Base-by-base conservation (phyloP, 371 early-diverging fungal genomes). In the Circinella minor region DNA sequence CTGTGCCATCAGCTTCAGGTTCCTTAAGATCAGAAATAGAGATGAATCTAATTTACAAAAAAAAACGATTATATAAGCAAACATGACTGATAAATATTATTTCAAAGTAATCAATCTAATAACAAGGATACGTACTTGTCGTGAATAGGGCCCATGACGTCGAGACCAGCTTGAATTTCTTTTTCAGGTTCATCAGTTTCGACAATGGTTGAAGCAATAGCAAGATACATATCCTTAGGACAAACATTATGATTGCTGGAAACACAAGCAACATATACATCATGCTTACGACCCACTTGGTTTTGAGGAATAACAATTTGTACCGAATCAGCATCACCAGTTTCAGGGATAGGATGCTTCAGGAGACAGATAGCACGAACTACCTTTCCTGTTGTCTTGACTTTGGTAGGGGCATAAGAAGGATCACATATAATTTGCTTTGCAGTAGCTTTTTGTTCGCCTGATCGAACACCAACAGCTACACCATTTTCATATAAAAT, bases 231-330 rank as follows among this genome's bases (percentile, higher is more conserved):
- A 71, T 88, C 89, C 82, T 91, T 89, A 63, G 95, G 94, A 74
- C 95, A 94, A 60, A 99, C 95, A 70, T 91, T 90, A 88, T 99
- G 99, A 34, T 91, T 86, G 47, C 83, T 76, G 15, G 96, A 95
- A 61, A 98, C 94, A 68, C 93, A 87, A 20, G 99, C 97, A 71
- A 99, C 88, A 78, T 99, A 99, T 60, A 99, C 95, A 74, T 99
- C 98, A 81, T 93, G 92, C 74, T 95, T 85, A 73, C 99, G 91
- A 61, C 88, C 83, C 63, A 97, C 84, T 80, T 99, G 98, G 76
- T 95, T 93, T 84, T 99, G 99, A 55, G 99, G 98, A 72, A 99
- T 90, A 68, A 99, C 94, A 70, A 99, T 87, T 80, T 99, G 99
- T 46, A 92, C 87, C 15, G 98, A 97, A 75, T 98, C 96, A 18